Evolutionary conservation across 495 filamentous ascomycete species (phyloP).

Genomic region (Lasiosphaeria ovina): DNA sequence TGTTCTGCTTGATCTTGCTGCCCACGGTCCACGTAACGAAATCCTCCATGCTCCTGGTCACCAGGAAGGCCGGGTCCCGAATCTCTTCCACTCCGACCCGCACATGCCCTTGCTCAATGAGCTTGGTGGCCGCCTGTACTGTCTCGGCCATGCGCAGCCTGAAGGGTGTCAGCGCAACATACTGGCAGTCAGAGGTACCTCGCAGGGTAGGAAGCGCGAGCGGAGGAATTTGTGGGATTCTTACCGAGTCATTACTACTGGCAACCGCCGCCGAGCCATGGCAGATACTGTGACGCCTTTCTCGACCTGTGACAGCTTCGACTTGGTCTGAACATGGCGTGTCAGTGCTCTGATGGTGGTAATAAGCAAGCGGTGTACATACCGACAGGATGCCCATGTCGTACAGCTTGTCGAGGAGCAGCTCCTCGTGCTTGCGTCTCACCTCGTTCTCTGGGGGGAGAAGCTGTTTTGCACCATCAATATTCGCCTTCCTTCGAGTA

Average conservation of each 20-base stretch:
- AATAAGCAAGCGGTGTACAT: neutral
- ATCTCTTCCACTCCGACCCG: slow-evolving; percentile 89
- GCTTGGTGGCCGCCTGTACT: slow-evolving; percentile 74
- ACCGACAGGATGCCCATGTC: slow-evolving; percentile 77
- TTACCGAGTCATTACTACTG: slow-evolving; percentile 66
- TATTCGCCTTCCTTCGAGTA: neutral
- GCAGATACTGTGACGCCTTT: slow-evolving; percentile 80
- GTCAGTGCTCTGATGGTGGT: neutral
- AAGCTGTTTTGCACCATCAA: slow-evolving; percentile 51
- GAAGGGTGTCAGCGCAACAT: neutral
- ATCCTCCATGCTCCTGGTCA: slow-evolving; percentile 86
- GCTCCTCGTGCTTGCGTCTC: slow-evolving; percentile 73
- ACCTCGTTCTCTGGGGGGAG: slow-evolving; percentile 75
- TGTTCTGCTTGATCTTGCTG: slow-evolving; percentile 94
- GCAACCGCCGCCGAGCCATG: slow-evolving; percentile 75
- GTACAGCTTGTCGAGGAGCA: slow-evolving; percentile 84
- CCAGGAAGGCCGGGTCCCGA: slow-evolving; percentile 77
- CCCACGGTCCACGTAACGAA: slow-evolving; percentile 96
- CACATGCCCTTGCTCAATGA: slow-evolving; percentile 95
- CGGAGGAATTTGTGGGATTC: neutral
- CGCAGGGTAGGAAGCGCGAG: slow-evolving; percentile 16
- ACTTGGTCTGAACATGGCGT: slow-evolving; percentile 46
- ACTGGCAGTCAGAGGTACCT: neutral
- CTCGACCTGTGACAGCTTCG: slow-evolving; percentile 82
- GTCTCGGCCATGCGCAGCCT: slow-evolving; percentile 84